Percentiles rank a stretch among this genome's conserved stretches.
Conservation (phyloP, 345 rosid species). For the Rhizophora apiculata region DNA sequence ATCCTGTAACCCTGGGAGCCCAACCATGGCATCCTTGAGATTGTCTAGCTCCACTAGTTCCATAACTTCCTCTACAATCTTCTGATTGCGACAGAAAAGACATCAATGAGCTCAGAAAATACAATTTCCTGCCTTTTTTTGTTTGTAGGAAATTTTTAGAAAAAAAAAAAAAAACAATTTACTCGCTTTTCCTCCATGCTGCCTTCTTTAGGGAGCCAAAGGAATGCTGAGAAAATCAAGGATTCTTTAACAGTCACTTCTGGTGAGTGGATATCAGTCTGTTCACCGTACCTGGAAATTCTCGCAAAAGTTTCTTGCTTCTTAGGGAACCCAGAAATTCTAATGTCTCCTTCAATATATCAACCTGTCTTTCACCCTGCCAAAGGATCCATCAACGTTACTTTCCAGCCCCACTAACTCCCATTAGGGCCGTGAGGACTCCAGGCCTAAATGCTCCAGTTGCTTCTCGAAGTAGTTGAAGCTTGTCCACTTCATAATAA, state of each 20-base stretch:
- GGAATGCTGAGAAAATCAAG: slow-evolving; percentile 82
- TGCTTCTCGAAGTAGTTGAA: slow-evolving; percentile 68
- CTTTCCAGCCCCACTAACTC: slow-evolving; percentile 98
- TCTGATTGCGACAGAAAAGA: slow-evolving; percentile 18
- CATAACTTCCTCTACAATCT: slow-evolving; percentile 51
- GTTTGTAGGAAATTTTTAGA: not conserved
- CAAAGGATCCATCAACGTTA: slow-evolving; percentile 93
- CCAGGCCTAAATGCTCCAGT: slow-evolving; percentile 92
- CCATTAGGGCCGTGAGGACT: slow-evolving; percentile 89
- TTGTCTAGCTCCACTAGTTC: slow-evolving; percentile 42
- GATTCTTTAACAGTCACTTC: slow-evolving; percentile 86
- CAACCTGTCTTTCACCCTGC: slow-evolving; percentile 94
- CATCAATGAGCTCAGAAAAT: not conserved
- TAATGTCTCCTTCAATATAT: slow-evolving; percentile 78
- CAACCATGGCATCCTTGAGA: slow-evolving; percentile 44
- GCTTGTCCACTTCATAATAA: slow-evolving; percentile 8
- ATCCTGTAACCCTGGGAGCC: slow-evolving; percentile 31
- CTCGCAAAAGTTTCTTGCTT: slow-evolving; percentile 92
- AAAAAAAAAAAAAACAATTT: not conserved
- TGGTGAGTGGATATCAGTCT: slow-evolving; percentile 84
- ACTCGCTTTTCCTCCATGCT: slow-evolving; percentile 75
- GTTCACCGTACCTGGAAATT: slow-evolving; percentile 91
- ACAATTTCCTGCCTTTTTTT: not conserved
- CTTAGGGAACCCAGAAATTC: slow-evolving; percentile 79
- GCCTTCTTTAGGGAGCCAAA: slow-evolving; percentile 73